A percentile compares a stretch with the other conserved stretches of the same genome.
phyloP scores from a whole-genome alignment of 768 basidiomycete genomes.

The Mycena polygramma region DNA sequence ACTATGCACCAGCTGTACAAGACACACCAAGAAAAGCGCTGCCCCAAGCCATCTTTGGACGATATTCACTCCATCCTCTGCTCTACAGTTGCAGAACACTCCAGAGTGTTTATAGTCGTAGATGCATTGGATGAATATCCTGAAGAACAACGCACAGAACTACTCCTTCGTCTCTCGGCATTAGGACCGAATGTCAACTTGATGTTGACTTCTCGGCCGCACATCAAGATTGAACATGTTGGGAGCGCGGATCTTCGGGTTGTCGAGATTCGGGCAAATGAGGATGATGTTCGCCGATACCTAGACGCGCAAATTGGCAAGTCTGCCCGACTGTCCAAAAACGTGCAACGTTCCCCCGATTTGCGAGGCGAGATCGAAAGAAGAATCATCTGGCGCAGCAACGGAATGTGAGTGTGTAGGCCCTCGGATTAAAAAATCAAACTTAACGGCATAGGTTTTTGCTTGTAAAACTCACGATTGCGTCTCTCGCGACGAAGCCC shows the following conservation, averaged over 20 bases:
- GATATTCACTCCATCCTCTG: background rate
- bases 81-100: background rate
- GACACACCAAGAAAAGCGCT: slow-evolving; percentile 4
- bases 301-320: background rate
- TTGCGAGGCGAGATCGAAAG: slow-evolving; percentile 3
- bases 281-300: slow-evolving; percentile 12
- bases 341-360: background rate
- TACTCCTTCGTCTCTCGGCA: background rate
- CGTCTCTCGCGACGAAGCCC: slow-evolving; percentile 1
- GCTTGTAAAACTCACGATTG: slow-evolving; percentile 17
- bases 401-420: slow-evolving; percentile 16
- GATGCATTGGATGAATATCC: slow-evolving; percentile 29
- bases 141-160: background rate
- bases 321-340: slow-evolving; percentile 11
- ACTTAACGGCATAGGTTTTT: background rate
- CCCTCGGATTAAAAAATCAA: background rate
- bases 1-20: background rate
- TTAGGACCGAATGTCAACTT: slow-evolving; percentile 6
- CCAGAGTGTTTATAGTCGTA: slow-evolving; percentile 2
- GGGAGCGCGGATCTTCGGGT: background rate
- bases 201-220: slow-evolving; percentile 22
- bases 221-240: slow-evolving; percentile 2
- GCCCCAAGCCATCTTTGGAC: background rate
- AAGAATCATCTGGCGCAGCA: background rate
- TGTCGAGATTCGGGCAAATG: slow-evolving; percentile 4